Evolutionary conservation across 2,329 filamentous ascomycete genomes (phyloP), one percentile per base, ranked within the genome.

Genomic region (Chrysosporium queenslandicum): DNA sequence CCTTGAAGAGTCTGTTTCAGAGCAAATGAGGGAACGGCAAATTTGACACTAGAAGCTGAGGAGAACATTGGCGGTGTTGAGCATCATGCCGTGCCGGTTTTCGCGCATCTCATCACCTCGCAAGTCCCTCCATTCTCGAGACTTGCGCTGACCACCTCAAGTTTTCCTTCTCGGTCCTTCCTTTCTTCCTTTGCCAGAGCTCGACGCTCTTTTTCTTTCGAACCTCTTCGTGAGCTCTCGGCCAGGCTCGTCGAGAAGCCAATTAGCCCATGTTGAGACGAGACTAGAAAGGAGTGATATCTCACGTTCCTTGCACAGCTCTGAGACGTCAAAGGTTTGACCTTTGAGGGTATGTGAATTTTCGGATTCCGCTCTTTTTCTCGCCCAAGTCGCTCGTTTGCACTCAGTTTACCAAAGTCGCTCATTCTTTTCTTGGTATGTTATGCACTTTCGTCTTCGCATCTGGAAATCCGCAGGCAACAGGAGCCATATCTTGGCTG

Each of bases 371-470:
- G 27, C 21, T 39, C 29, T 5, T 27, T 51, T 39, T 29, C 39
- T 43, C 49, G 49, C 49, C 29, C 49, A 45, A 51, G 41, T 46
- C 50, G 42, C 50, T 52, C 50, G 50, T 52, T 52, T 43, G 29
- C 41, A 29, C 30, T 46, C 46, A n/a, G n/a, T 30, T 52, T 20
- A 20, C 39, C 30, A 50, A 41, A 50, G 29, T 37, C 41, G 7
- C 11, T 47, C 42, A 4, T n/a, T 50, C 42, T 32, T 46, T 52
- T 47, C 43, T 47, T 46, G 50, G 50, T 52, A 52, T 32, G 50
- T 52, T 25, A 40, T 52, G 29, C 40, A 52, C 11, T 46, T 41
- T 23, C 41, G 18, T 29, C 3, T 36, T 47, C 25, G 14, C 16
- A 8, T 47, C 42, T 23, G 12, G 4, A 34, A 41, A 16, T 34